phyloP scores from a whole-genome alignment of 1,284 basidiomycete genomes.

The Malassezia arunalokei region DNA sequence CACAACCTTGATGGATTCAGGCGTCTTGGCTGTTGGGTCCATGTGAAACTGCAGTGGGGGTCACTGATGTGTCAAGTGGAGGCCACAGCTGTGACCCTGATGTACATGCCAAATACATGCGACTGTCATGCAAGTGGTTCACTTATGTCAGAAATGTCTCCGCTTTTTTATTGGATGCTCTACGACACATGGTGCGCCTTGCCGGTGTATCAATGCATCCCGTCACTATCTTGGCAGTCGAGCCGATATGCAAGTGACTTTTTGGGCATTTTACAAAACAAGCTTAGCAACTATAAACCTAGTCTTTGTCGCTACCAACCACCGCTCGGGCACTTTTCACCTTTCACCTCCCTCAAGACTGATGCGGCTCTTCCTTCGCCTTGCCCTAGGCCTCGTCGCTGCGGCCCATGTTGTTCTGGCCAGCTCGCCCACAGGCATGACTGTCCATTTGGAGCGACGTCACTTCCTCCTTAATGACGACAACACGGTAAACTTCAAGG shows the following conservation, averaged over 20 bases:
- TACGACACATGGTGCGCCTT: too few species aligned
- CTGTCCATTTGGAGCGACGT: slow-evolving; percentile 5
- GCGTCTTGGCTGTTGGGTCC: background rate
- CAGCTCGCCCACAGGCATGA: background rate
- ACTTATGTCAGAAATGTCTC: too few species aligned
- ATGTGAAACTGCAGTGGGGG: background rate
- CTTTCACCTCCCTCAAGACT: background rate
- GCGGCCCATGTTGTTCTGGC: background rate
- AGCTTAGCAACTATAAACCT: too few species aligned
- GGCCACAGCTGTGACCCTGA: background rate
- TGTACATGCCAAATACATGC: background rate
- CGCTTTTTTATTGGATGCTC: too few species aligned
- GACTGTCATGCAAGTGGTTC: too few species aligned
- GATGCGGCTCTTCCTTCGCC: background rate
- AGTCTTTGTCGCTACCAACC: too few species aligned
- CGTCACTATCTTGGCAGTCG: too few species aligned
- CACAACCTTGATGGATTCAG: background rate
- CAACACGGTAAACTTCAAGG: slow-evolving; percentile 3
- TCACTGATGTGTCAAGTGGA: too few species aligned
- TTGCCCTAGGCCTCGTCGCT: slow-evolving; percentile 7
- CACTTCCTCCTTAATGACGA: background rate
- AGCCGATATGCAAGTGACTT: too few species aligned
- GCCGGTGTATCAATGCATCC: too few species aligned
- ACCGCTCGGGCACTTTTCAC: background rate
- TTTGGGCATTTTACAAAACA: too few species aligned